Conservation (phyloP, 306 rosid species). For the Albizia julibrissin region DNA sequence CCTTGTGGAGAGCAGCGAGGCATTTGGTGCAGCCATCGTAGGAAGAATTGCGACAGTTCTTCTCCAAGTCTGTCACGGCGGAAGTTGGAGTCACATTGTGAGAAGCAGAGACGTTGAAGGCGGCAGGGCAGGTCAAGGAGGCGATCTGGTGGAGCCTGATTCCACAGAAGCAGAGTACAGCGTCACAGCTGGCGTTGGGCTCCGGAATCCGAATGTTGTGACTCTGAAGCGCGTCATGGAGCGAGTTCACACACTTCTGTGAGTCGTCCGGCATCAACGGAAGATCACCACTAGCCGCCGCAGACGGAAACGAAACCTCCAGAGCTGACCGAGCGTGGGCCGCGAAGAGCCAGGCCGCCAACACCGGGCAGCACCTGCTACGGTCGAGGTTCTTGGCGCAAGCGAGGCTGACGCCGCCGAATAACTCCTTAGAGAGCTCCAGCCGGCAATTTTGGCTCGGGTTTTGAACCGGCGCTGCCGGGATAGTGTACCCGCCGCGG, state of each 20-base stretch:
- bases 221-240: conserved; percentile 54
- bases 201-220: conserved; percentile 64
- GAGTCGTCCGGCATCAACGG: conserved; percentile 86
- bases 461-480: conserved; percentile 59
- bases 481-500: conserved; percentile 46
- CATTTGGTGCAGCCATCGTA: conserved; percentile 74
- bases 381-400: conserved; percentile 71
- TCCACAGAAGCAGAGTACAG: conserved; percentile 76
- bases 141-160: conserved; percentile 71
- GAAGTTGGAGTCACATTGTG: conserved; percentile 83
- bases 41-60: conserved; percentile 76
- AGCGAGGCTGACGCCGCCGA: conserved; percentile 77
- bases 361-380: conserved; percentile 83
- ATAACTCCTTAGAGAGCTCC: conserved; percentile 80
- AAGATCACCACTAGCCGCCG: conserved; percentile 38
- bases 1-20: conserved; percentile 70
- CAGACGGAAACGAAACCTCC: background rate
- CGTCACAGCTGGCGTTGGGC: conserved; percentile 76
- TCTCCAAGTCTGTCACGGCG: conserved; percentile 69
- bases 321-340: conserved; percentile 80
- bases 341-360: conserved; percentile 87
- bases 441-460: conserved; percentile 60
- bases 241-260: conserved; percentile 71
- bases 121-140: conserved; percentile 68
- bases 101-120: conserved; percentile 55